Evolutionary conservation across 352 stramenopile genomes (phyloP).

Genomic region (Blastocystis sp.): DNA sequence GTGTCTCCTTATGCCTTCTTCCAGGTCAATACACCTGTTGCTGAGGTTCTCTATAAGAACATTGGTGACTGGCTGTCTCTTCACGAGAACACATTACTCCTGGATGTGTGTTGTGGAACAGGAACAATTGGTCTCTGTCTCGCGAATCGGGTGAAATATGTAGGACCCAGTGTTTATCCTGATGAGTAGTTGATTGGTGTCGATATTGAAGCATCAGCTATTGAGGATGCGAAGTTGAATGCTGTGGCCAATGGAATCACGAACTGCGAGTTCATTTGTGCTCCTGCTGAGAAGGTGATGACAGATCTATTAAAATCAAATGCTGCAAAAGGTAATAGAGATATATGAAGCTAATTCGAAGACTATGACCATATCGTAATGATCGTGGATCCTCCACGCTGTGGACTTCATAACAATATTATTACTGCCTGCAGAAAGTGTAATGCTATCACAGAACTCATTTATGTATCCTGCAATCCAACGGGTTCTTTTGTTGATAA

Average conservation of each 20-base stretch:
- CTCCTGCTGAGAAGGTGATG: constrained; percentile 82
- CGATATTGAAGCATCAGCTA: constrained; percentile 74
- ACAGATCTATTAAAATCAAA: constrained; percentile 69
- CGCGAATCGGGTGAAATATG: constrained; percentile 54
- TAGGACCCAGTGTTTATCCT: constrained; percentile 68
- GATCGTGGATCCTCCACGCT: constrained; percentile 90
- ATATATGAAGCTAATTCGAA: background rate
- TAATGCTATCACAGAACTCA: constrained; percentile 76
- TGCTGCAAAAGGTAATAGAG: constrained; percentile 67
- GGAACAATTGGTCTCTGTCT: constrained; percentile 83
- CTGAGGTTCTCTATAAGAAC: constrained; percentile 86
- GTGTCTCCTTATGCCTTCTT: constrained; percentile 85
- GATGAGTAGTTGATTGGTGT: constrained; percentile 69
- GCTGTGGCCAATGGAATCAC: constrained; percentile 75
- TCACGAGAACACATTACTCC: constrained; percentile 77
- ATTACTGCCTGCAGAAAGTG: constrained; percentile 76
- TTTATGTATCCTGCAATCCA: constrained; percentile 98
- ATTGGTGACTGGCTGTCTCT: constrained; percentile 79
- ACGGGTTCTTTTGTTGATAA: constrained; percentile 84
- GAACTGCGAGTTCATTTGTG: constrained; percentile 81
- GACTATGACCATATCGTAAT: constrained; percentile 75
- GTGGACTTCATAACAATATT: constrained; percentile 84
- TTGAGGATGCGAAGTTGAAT: constrained; percentile 80
- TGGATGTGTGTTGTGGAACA: constrained; percentile 96
- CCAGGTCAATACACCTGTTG: constrained; percentile 86